phyloP scores from a whole-genome alignment of 139 green algal species.

The Coelastrella sp. region DNA sequence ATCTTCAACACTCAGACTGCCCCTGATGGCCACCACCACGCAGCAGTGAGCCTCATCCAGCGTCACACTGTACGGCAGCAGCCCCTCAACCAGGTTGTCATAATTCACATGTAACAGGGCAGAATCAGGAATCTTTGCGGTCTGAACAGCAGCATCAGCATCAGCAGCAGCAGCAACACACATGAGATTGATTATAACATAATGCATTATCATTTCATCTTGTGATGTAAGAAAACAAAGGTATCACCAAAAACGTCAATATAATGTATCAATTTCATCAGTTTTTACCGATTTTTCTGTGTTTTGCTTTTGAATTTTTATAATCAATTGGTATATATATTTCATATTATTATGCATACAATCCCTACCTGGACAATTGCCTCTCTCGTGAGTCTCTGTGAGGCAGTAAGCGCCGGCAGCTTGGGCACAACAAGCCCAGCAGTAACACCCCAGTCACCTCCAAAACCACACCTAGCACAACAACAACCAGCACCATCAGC shows the following conservation, averaged over 20 bases:
- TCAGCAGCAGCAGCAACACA: neutral
- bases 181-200: neutral
- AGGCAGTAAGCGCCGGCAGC: constrained; percentile 30
- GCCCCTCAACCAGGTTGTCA: constrained; percentile 40
- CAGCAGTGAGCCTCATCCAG: constrained; percentile 26
- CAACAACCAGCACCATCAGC: constrained; percentile 17
- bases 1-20: constrained; percentile 55
- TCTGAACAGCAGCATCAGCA: neutral
- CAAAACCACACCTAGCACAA: constrained; percentile 14
- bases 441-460: neutral
- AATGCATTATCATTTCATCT: neutral
- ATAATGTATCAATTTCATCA: no score
- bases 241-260: no score
- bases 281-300: no score
- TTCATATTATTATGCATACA: neutral
- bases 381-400: constrained; percentile 46
- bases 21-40: constrained; percentile 56
- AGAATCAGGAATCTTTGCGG: constrained; percentile 4
- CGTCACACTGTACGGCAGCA: constrained; percentile 54
- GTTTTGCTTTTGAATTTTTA: no score
- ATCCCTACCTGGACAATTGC: constrained; percentile 40
- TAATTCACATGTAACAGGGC: constrained; percentile 43
- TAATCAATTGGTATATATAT: no score
- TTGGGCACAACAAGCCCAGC: neutral
- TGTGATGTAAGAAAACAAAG: no score